Percentiles rank a stretch among this genome's conserved stretches.
Conservation (phyloP, 257 asterid species). For the Gardenia jasminoides region DNA sequence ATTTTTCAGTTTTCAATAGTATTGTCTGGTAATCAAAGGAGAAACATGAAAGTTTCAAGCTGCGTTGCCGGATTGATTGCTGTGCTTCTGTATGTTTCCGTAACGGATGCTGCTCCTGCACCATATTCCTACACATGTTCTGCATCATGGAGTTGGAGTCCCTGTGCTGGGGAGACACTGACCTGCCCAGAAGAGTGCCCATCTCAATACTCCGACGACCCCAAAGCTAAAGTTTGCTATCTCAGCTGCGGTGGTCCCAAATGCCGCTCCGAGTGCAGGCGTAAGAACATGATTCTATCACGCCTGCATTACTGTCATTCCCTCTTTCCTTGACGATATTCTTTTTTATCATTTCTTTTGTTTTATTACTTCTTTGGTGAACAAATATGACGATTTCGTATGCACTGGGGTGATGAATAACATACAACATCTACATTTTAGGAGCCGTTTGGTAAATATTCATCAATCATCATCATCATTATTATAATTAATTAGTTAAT, state of each 20-base stretch:
- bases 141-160: neutral
- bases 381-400: neutral
- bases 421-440: too few relatives aligned
- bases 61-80: neutral
- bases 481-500: too few relatives aligned
- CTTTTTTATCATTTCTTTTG: too few relatives aligned
- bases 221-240: neutral
- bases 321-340: neutral
- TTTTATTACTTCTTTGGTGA: too few relatives aligned
- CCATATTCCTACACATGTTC: neutral
- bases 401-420: neutral
- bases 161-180: neutral
- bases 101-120: neutral
- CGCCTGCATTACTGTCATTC: neutral
- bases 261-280: neutral
- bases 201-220: neutral
- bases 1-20: too few relatives aligned
- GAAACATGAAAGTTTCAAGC: conserved; percentile 1
- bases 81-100: neutral
- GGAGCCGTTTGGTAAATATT: too few relatives aligned
- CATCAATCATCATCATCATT: too few relatives aligned
- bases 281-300: neutral
- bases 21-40: neutral
- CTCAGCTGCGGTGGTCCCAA: neutral
- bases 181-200: conserved; percentile 4